Percentiles rank a stretch among this genome's conserved stretches.
phyloP scores from a whole-genome alignment of 129 eudicot genomes.

The Chrysanthemum lavandulifolium region DNA sequence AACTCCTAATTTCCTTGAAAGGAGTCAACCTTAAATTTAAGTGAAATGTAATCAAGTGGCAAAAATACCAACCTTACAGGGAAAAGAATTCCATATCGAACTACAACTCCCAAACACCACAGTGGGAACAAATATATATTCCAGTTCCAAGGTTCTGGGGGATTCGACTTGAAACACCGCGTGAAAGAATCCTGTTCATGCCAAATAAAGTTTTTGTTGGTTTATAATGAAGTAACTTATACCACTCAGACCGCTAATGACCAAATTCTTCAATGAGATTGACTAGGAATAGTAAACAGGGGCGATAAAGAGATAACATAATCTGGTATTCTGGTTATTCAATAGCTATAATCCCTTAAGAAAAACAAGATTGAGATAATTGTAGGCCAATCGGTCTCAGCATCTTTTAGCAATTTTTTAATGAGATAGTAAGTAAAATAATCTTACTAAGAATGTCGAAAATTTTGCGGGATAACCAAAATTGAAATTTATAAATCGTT shows the following conservation, averaged over 20 bases:
- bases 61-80: slow-evolving; percentile 66
- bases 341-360: too few species aligned
- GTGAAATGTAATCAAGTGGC: background rate
- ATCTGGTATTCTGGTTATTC: background rate
- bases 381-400: too few species aligned
- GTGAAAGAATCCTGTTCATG: slow-evolving; percentile 89
- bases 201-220: slow-evolving; percentile 10
- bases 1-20: background rate
- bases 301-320: background rate
- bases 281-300: background rate
- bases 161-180: slow-evolving; percentile 89
- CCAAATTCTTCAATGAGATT: background rate
- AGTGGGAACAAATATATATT: slow-evolving; percentile 87
- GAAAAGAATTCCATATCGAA: slow-evolving; percentile 80
- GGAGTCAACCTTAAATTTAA: background rate
- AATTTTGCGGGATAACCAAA: background rate
- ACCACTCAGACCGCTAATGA: background rate
- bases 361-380: too few species aligned
- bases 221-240: background rate
- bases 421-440: background rate
- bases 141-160: slow-evolving; percentile 99
- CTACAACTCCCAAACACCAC: slow-evolving; percentile 93
- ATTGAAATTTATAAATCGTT: background rate
- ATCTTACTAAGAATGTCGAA: background rate
- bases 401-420: too few species aligned